phyloP scores from a whole-genome alignment of 2,329 filamentous ascomycete species.

The Sporothrix euskadiensis region DNA sequence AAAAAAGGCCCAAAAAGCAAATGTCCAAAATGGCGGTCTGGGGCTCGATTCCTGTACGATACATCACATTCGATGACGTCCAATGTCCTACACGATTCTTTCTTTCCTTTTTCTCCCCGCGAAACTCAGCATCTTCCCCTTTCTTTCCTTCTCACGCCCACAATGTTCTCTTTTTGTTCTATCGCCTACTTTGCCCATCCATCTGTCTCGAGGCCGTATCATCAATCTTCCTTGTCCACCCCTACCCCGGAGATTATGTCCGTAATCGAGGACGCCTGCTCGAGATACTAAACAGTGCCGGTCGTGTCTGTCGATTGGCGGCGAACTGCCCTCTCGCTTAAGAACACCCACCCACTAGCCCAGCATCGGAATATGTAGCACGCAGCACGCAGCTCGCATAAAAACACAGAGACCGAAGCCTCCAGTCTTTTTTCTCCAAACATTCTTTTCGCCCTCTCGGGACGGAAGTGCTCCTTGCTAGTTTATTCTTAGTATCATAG shows the following conservation, averaged over 20 bases:
- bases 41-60: neutral
- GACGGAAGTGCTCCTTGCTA: neutral
- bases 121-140: neutral
- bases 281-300: neutral
- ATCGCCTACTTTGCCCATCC: neutral
- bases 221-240: neutral
- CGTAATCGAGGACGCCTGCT: neutral
- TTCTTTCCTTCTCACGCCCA: neutral
- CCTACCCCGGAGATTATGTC: neutral
- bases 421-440: neutral
- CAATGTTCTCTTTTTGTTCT: no score
- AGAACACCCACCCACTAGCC: neutral
- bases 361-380: neutral
- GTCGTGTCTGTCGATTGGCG: neutral
- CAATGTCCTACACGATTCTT: neutral
- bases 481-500: neutral
- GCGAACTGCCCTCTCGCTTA: neutral
- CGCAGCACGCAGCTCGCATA: neutral
- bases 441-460: neutral
- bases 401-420: neutral
- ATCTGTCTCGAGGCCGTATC: neutral
- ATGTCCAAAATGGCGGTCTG: constrained; percentile 14
- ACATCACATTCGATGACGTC: neutral
- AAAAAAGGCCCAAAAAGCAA: neutral
- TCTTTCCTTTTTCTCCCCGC: neutral